Base-by-base conservation (phyloP, 371 early-diverging fungal genomes). In the Chytridium lagenaria region DNA sequence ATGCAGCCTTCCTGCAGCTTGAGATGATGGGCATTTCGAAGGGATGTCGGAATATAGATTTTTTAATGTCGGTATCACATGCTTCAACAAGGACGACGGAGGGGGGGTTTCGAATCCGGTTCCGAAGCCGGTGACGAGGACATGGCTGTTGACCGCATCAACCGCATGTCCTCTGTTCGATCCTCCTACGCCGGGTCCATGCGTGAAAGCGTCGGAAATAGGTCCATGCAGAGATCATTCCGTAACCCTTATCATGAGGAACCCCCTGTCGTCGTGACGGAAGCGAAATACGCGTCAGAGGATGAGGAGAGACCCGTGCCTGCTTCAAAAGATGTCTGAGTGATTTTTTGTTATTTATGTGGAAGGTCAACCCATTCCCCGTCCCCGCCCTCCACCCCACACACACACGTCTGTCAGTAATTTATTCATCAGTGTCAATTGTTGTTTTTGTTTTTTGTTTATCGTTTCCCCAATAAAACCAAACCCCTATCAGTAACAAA, bases 121-220 rank as follows among this genome's bases (percentile, higher is more conserved):
- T 63, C 63, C 50, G 67, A 67, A 1, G 50, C 59, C 22, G 72
- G 38, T 22, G 73, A 73, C 30, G 38, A 23, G 12, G 68, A 73
- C 38, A 23, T 73, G 30, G 36, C 67, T 22, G 73, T 73, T 10
- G 73, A 73, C 26, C 73, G 73, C 5, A 44, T 73, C 59, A 73
- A 73, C 63, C 57, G 73, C 31, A 59, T 39, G 50, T 67, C 73
- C 63, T 30, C 31, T 28, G 26, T 52, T 5, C 26, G 63, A 3
- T 31, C 36, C 33, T 63, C 63, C 34, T 63, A 30, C 34, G 63
- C 63, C 26, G 55, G 26, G 26, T 52, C 55, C 5, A 52, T 26
- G n/a, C 55, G 44, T 7, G 44, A 44, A 7, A n/a, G n/a, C n/a
- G n/a, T n/a, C n/a, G 23, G 16, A 19, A 19, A 19, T 12, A 7